Evolutionary conservation across 495 filamentous ascomycete species (phyloP), one percentile per base, ranked within the genome.

Genomic region (Trichoderma reesei): DNA sequence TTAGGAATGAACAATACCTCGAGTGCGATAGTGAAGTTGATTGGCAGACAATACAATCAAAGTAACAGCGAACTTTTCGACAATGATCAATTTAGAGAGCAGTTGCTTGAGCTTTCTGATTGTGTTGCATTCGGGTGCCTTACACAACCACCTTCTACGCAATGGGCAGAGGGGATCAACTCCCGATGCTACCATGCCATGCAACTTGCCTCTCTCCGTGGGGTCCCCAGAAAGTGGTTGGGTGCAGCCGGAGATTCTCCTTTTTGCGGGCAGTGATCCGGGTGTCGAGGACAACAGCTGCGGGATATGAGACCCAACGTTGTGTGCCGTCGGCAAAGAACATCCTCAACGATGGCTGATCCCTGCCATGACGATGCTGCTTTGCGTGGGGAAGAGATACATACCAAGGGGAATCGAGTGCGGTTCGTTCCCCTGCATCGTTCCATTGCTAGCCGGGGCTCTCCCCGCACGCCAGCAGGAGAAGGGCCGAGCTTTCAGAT

Each of bases 371-470:
- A 56, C 51, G 51, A 26, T 26, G 11, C 26, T 34, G 51, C 10
- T 8, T 39, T 56, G 51, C 51, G 51, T 56, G 51, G 51, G 51
- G 51, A 56, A 56, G 51, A 26, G 26, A 26, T 1, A 1, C n/a
- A 26, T 26, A 56, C 34, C 51, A 56, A 26, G 51, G 26, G 26
- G 20, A 9, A 54, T 26, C 26, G 26, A 26, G 26, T 56, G 10
- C 51, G 51, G 20, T 18, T 13, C n/a, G 11, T 33, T 33, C 51
- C 51, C 51, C 51, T 31, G 51, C 51, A 31, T 33, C 51, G 26
- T 56, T 26, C 51, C 51, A 56, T 56, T 33, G 51, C 26, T 56
- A 56, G 51, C 11, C 26, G 13, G 51, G 34, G 51, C 51, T 56
- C 34, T 26, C 51, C 44, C 51, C 51, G 51, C 51, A 34, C 51